Evolutionary conservation across 805 yeast genomes (phyloP).

Genomic region (Tetrapisispora pingtungensis): DNA sequence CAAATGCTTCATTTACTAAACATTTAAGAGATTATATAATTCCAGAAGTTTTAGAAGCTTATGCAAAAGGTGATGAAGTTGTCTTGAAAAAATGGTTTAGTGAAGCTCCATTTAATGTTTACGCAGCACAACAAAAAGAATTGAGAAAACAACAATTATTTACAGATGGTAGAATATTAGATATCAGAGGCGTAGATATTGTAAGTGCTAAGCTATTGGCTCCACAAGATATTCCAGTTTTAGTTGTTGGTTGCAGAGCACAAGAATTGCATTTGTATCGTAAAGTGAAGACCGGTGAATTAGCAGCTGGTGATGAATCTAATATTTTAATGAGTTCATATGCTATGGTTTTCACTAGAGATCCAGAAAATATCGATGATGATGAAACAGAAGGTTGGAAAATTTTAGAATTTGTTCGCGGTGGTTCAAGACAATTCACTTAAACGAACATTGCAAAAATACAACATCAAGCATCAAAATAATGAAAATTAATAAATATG

Average conservation of each 20-base stretch:
- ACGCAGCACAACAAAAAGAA: conserved; percentile 88
- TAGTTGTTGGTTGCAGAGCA: conserved; percentile 90
- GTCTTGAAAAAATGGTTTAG: conserved; percentile 84
- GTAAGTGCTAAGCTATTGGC: conserved; percentile 78
- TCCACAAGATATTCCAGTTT: conserved; percentile 86
- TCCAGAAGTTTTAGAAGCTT: conserved; percentile 93
- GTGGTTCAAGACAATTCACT: conserved; percentile 78
- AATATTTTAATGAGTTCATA: conserved; percentile 88
- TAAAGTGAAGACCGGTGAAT: conserved; percentile 83
- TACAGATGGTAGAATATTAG: conserved; percentile 85
- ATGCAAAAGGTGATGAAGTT: conserved; percentile 79
- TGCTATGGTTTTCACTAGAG: conserved; percentile 89
- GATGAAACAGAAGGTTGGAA: conserved; percentile 96
- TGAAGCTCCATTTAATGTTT: conserved; percentile 93
- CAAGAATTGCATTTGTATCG: conserved; percentile 89
- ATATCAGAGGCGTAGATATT: conserved; percentile 89
- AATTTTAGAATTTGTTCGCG: conserved; percentile 86
- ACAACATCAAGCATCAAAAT: not conserved
- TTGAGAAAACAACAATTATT: conserved; percentile 83
- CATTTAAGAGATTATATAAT: conserved; percentile 85
- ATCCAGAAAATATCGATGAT: conserved; percentile 85
- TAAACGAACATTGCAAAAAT: conserved; percentile 13
- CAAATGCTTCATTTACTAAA: conserved; percentile 62
- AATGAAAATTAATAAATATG: not conserved
- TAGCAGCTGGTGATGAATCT: conserved; percentile 93